Evolutionary conservation across 306 rosid genomes (phyloP).

Genomic region (Quercus aquifolioides): DNA sequence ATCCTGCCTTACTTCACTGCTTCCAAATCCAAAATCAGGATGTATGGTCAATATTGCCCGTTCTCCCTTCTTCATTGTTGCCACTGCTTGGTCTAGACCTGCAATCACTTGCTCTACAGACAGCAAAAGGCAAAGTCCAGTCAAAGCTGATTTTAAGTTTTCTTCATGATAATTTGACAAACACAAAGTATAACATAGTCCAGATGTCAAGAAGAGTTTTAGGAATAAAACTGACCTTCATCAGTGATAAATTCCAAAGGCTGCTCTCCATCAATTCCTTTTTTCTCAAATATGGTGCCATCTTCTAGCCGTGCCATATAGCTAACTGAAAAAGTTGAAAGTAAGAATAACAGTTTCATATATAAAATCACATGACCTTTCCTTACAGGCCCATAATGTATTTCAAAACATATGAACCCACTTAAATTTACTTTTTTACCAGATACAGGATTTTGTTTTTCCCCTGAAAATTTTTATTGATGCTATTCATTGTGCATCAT

Average conservation of each 20-base stretch:
- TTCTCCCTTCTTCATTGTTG: constrained; percentile 75
- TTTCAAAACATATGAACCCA: not conserved
- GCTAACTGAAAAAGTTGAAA: constrained; percentile 38
- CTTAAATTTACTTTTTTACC: not conserved
- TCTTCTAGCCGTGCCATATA: constrained; percentile 59
- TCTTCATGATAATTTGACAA: not conserved
- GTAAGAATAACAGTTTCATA: not conserved
- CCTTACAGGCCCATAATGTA: not conserved
- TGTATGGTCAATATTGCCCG: constrained; percentile 53
- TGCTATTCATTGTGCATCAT: not conserved
- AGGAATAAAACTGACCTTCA: constrained; percentile 47
- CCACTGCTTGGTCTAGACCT: constrained; percentile 62
- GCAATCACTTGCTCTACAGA: constrained; percentile 60
- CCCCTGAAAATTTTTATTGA: not conserved
- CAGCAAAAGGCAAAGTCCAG: constrained; percentile 11
- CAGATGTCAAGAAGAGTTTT: not conserved
- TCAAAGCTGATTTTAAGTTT: constrained; percentile 13
- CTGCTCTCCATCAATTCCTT: constrained; percentile 43
- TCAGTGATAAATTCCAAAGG: constrained; percentile 62
- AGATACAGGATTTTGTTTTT: not conserved
- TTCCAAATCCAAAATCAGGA: constrained; percentile 68
- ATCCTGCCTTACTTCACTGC: constrained; percentile 47
- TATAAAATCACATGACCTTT: not conserved
- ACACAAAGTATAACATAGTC: not conserved
- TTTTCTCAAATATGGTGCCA: constrained; percentile 65